These are phyloP conservation scores for Ascoidea asiatica DNA, from an alignment of 805 yeast genomes.

Conservation along the genomic window DNA sequence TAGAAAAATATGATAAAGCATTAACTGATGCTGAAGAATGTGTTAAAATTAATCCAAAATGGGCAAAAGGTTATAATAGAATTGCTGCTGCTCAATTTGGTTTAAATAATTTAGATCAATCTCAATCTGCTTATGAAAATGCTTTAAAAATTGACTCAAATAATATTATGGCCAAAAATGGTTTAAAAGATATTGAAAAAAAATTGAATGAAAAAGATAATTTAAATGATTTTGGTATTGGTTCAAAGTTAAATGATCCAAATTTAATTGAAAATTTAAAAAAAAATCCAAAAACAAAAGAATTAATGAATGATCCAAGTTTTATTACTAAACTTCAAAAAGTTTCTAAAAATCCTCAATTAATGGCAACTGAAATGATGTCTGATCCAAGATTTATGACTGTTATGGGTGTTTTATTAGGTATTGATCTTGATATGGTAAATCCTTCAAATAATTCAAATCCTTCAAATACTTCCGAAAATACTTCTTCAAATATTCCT, in stretches of 20 bases:
- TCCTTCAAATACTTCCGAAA: constrained; percentile 17
- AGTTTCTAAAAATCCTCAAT: constrained; percentile 61
- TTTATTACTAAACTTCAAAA: constrained; percentile 56
- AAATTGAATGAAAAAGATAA: constrained; percentile 32
- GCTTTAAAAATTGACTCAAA: constrained; percentile 70
- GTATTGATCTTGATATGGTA: constrained; percentile 54
- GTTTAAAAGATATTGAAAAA: constrained; percentile 55
- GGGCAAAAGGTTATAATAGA: constrained; percentile 95
- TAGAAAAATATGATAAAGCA: constrained; percentile 62
- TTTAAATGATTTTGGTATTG: constrained; percentile 63
- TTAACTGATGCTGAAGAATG: constrained; percentile 77
- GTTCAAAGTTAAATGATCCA: constrained; percentile 71
- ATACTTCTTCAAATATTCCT: constrained; percentile 13
- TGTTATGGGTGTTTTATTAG: constrained; percentile 73
- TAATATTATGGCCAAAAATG: constrained; percentile 81
- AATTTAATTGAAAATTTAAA: constrained; percentile 60
- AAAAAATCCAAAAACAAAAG: constrained; percentile 78
- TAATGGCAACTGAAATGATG: constrained; percentile 55
- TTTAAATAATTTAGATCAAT: constrained; percentile 64
- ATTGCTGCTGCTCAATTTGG: constrained; percentile 90
- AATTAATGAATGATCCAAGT: constrained; percentile 75
- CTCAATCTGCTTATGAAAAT: constrained; percentile 56
- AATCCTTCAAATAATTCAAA: constrained; percentile 15
- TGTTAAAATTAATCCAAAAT: constrained; percentile 63
- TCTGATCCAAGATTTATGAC: constrained; percentile 82